Percentiles rank a stretch among this genome's conserved stretches.
Evolutionary conservation across 441 rosid species (phyloP).

Genomic region (Pelargonium australe): DNA sequence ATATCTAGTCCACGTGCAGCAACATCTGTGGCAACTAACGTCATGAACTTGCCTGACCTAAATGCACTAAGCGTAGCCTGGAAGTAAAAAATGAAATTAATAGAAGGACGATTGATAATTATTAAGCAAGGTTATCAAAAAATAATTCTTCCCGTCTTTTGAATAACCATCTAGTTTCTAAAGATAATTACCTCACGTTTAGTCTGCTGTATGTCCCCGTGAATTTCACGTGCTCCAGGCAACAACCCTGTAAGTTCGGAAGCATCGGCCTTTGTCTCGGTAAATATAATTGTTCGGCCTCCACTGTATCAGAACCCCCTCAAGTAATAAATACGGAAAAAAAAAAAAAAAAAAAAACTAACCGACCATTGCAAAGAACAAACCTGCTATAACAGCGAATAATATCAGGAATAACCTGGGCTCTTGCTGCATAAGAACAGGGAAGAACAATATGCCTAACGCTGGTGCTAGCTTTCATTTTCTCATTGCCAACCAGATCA

Average conservation of each 20-base stretch:
- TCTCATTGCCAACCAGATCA: conserved; percentile 96
- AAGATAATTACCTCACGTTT: conserved; percentile 68
- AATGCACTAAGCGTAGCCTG: conserved; percentile 86
- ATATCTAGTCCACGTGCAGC: conserved; percentile 97
- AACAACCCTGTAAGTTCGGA: conserved; percentile 77
- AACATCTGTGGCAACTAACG: conserved; percentile 90
- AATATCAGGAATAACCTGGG: conserved; percentile 76
- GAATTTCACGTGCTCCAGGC: conserved; percentile 76
- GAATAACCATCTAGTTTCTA: background rate
- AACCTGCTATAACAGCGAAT: conserved; percentile 91
- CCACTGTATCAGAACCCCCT: conserved; percentile 47
- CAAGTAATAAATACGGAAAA: background rate
- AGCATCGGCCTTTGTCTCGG: conserved; percentile 81
- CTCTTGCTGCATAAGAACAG: conserved; percentile 57
- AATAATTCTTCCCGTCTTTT: background rate
- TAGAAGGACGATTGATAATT: background rate
- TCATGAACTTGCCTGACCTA: conserved; percentile 79
- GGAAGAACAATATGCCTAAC: conserved; percentile 87
- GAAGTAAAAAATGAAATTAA: conserved; percentile 11
- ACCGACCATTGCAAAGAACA: conserved; percentile 7
- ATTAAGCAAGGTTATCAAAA: no score
- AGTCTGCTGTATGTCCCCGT: conserved; percentile 87
- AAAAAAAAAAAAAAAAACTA: no score
- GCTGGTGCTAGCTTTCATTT: conserved; percentile 88
- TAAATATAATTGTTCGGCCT: conserved; percentile 82